A percentile compares a stretch with the other conserved stretches of the same genome.
Conservation (phyloP, 2,329 filamentous ascomycete species). For the Diplodia sapinea region DNA sequence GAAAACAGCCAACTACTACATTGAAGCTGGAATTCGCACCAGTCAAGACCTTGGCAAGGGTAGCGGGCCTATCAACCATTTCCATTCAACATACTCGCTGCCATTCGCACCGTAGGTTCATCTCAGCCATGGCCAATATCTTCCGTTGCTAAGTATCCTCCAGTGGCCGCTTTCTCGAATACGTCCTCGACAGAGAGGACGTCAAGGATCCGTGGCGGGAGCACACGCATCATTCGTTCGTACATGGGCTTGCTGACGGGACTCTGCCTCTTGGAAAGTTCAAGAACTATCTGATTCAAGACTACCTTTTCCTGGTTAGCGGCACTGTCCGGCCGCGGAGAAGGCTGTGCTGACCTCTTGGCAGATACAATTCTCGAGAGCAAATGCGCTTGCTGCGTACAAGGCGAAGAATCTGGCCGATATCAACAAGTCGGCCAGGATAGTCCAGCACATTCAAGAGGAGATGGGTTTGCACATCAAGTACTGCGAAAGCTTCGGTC, state of each 20-base stretch:
- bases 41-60: constrained; percentile 69
- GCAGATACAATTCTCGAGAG: constrained; percentile 83
- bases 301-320: constrained; percentile 84
- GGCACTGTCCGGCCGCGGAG: background rate
- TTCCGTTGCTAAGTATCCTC: constrained; percentile 5
- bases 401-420: constrained; percentile 73
- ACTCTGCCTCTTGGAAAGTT: constrained; percentile 77
- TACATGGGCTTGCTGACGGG: constrained; percentile 75
- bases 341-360: constrained; percentile 2
- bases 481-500: constrained; percentile 82
- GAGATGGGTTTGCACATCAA: constrained; percentile 82
- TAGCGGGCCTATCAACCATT: constrained; percentile 77
- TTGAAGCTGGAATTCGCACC: constrained; percentile 72
- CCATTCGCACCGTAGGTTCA: constrained; percentile 65
- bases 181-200: constrained; percentile 75
- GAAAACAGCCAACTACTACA: constrained; percentile 70
- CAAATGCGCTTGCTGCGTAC: constrained; percentile 83
- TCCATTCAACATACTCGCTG: constrained; percentile 71
- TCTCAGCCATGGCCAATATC: constrained; percentile 42
- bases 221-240: constrained; percentile 84
- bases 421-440: constrained; percentile 62
- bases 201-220: constrained; percentile 75
- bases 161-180: constrained; percentile 77
- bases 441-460: constrained; percentile 75
- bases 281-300: constrained; percentile 87